Conservation (phyloP, 164 flowering plant genomes). For the Dillenia turbinata region DNA sequence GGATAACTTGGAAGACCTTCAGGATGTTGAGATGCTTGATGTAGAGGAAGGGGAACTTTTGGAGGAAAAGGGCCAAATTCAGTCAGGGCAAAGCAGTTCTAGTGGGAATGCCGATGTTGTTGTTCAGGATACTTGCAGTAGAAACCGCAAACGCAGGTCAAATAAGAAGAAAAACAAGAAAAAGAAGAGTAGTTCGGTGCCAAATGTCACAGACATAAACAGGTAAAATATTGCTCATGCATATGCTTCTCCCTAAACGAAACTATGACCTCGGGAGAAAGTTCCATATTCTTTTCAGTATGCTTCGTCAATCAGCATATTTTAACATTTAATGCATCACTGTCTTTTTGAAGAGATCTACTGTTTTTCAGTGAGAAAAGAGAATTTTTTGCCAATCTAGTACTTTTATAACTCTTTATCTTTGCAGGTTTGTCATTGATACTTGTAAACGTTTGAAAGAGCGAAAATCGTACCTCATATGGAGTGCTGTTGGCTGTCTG, state of each 20-base stretch:
- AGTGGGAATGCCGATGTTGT: slow-evolving; percentile 11
- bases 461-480: slow-evolving; percentile 73
- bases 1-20: slow-evolving; percentile 33
- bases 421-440: slow-evolving; percentile 72
- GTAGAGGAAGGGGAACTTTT: slow-evolving; percentile 62
- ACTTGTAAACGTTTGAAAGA: slow-evolving; percentile 73
- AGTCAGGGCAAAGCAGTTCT: slow-evolving; percentile 10
- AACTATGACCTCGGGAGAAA: too few species aligned
- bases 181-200: slow-evolving; percentile 20
- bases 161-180: slow-evolving; percentile 56
- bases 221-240: slow-evolving; percentile 30
- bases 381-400: neutral
- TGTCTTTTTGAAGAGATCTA: neutral
- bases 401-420: neutral
- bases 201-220: slow-evolving; percentile 44
- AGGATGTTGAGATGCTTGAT: slow-evolving; percentile 77
- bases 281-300: too few species aligned
- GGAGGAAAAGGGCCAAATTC: slow-evolving; percentile 17
- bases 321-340: neutral
- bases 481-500: slow-evolving; percentile 81
- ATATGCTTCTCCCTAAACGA: too few species aligned
- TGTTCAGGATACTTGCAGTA: slow-evolving; percentile 20
- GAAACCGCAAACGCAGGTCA: slow-evolving; percentile 17
- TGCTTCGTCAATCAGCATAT: too few species aligned
- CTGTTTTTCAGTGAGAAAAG: neutral